These are phyloP conservation scores for Rhizophlyctis rosea DNA, from an alignment of 192 early-diverging fungal genomes.

Conservation along the genomic window DNA sequence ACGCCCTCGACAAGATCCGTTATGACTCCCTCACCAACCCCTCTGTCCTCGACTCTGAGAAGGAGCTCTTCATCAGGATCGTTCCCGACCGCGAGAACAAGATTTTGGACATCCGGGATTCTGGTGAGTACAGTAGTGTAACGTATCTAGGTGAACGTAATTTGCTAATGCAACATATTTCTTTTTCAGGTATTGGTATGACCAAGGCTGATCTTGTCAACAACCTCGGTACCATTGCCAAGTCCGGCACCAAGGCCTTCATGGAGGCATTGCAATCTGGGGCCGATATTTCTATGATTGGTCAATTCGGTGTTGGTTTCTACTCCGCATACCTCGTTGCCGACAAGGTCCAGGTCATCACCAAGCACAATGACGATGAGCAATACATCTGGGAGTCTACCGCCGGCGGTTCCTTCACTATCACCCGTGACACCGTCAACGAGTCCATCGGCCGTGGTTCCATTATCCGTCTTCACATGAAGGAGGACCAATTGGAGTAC, in stretches of 20 bases:
- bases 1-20: constrained; percentile 98
- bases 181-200: constrained; percentile 74
- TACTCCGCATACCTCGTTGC: constrained; percentile 99
- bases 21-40: constrained; percentile 94
- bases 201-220: constrained; percentile 94
- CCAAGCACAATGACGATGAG: constrained; percentile 96
- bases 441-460: constrained; percentile 91
- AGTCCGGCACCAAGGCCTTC: constrained; percentile 99
- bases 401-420: constrained; percentile 88
- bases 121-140: constrained; percentile 30
- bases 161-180: no score
- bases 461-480: constrained; percentile 93
- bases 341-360: constrained; percentile 93
- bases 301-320: constrained; percentile 99
- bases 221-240: constrained; percentile 99
- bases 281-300: constrained; percentile 99
- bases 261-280: constrained; percentile 96
- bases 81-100: constrained; percentile 86
- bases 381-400: constrained; percentile 95
- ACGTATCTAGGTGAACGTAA: constrained; percentile 4
- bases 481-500: constrained; percentile 98
- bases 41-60: constrained; percentile 87
- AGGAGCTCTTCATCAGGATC: constrained; percentile 94
- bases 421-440: constrained; percentile 89
- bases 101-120: constrained; percentile 83